Conservation (phyloP, 139 green algal genomes). For the Chlamydomonas schloesseri region DNA sequence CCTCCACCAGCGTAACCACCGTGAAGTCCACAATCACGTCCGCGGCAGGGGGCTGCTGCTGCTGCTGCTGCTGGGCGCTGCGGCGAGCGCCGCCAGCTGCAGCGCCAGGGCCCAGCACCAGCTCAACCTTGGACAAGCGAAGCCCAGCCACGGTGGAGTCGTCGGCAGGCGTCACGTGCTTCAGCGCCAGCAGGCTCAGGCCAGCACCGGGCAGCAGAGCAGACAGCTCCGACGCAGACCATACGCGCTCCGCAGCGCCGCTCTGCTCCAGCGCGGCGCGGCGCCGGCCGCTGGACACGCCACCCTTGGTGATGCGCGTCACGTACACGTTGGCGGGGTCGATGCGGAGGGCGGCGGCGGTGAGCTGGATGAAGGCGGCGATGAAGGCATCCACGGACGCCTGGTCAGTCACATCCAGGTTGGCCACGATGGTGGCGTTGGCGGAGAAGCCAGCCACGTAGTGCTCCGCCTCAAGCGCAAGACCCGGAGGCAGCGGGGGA, state of each 20-base stretch:
- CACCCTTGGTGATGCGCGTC: background rate
- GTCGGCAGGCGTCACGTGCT: background rate
- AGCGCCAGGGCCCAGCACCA: background rate
- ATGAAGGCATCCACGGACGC: background rate
- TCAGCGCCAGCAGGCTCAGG: background rate
- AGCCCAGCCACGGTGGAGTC: background rate
- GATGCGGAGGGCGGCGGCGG: background rate
- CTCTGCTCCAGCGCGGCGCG: background rate
- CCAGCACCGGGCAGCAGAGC: background rate
- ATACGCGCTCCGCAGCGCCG: background rate
- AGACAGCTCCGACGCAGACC: background rate
- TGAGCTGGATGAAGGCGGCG: background rate
- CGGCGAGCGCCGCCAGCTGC: too few relatives aligned
- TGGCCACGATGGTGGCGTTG: slow-evolving; percentile 1
- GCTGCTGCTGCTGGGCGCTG: background rate
- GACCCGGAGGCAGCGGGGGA: background rate
- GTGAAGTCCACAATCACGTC: slow-evolving; percentile 18
- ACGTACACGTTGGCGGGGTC: too few relatives aligned
- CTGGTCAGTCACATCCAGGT: background rate
- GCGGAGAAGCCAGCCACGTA: slow-evolving; percentile 15
- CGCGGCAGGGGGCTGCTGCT: background rate
- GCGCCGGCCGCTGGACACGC: slow-evolving; percentile 2
- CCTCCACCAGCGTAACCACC: background rate
- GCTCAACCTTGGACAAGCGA: background rate
- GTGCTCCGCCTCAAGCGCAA: background rate